Evolutionary conservation across 495 filamentous ascomycete species (phyloP).

Genomic region (Xylaria venustula): DNA sequence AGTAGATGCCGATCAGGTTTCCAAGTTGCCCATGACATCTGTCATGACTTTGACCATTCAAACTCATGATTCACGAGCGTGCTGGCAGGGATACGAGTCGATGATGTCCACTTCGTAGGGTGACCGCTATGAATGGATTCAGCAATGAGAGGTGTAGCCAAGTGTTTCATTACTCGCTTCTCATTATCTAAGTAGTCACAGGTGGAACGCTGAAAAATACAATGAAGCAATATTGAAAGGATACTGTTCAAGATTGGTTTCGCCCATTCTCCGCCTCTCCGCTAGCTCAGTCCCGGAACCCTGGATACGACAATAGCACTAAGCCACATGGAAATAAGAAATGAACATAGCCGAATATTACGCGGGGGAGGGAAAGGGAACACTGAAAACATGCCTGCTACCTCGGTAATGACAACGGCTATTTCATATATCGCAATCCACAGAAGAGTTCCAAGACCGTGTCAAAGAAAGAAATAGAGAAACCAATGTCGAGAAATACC

Average conservation of each 20-base stretch:
- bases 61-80: no score
- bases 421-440: conserved; percentile 5
- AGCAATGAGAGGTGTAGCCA: no score
- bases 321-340: neutral
- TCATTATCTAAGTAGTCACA: conserved; percentile 13
- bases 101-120: no score
- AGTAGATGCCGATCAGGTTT: no score
- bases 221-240: neutral
- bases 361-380: neutral
- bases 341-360: neutral
- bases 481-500: conserved; percentile 12
- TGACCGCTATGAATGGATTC: no score
- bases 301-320: neutral
- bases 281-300: neutral
- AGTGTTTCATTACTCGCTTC: conserved; percentile 16
- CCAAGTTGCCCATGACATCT: no score
- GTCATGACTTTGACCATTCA: no score
- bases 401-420: neutral
- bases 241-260: conserved; percentile 1
- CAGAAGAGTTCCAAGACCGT: neutral
- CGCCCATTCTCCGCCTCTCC: neutral
- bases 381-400: neutral
- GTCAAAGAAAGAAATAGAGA: neutral
- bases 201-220: no score
- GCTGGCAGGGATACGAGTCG: no score